Conservation (phyloP, 352 stramenopile species). For the Globisporangium parvum region DNA sequence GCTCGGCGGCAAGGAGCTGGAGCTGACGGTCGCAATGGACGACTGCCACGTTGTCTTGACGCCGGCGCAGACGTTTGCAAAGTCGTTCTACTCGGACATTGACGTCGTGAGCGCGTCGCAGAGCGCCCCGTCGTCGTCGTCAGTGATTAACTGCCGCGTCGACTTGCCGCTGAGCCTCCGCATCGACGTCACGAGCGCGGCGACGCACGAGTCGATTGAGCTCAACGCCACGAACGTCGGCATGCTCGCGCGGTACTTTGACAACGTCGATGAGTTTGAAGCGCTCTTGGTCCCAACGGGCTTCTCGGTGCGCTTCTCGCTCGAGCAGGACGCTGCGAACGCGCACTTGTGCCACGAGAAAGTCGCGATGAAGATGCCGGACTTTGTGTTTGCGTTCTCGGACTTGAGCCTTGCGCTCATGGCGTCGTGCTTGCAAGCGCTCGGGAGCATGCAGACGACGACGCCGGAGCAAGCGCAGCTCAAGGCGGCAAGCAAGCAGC, state of each 20-base stretch:
- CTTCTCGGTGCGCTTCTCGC: conserved; percentile 38
- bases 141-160: conserved; percentile 46
- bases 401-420: conserved; percentile 64
- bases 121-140: conserved; percentile 24
- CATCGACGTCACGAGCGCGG: conserved; percentile 40
- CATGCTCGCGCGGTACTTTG: conserved; percentile 46
- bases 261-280: conserved; percentile 31
- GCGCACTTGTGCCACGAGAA: conserved; percentile 35
- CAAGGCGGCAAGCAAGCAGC: conserved; percentile 42
- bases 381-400: conserved; percentile 58
- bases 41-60: conserved; percentile 51
- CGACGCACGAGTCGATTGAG: conserved; percentile 37
- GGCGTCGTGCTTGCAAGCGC: conserved; percentile 42
- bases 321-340: conserved; percentile 41
- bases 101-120: conserved; percentile 26
- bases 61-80: conserved; percentile 39
- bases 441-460: conserved; percentile 46
- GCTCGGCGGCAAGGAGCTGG: conserved; percentile 44
- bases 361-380: conserved; percentile 52
- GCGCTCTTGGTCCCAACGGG: conserved; percentile 39
- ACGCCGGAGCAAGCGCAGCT: conserved; percentile 57
- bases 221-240: conserved; percentile 46
- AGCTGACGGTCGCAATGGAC: conserved; percentile 41
- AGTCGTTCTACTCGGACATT: conserved; percentile 50
- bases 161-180: conserved; percentile 40